Base-by-base conservation (phyloP, 805 yeast genomes). In the Candida rishiriensis region DNA sequence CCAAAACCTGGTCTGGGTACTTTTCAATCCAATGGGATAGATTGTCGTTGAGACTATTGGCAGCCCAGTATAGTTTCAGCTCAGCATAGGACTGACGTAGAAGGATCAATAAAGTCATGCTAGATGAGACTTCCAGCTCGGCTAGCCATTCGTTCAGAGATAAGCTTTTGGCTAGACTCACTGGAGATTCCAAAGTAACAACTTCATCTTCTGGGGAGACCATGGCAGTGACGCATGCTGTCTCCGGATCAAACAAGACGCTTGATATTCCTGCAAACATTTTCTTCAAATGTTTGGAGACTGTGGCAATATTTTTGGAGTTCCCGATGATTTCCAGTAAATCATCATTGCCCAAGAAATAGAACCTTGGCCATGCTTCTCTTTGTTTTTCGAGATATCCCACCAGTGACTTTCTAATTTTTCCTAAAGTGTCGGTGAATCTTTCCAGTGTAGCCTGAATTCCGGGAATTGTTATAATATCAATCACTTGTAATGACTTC, bases 261-360 rank as follows among this genome's bases (percentile, higher is more conserved):
- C 67, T 55, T 0, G 72, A 51, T 3, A 88, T 66, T 2, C 91
- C 95, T 4, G 79, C 61, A 59, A 85, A 89, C 82, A 89, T 75
- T 55, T 85, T 86, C 38, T 70, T 69, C 40, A 89, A 63, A 55
- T 84, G 89, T 38, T 70, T 73, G 14, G 81, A 79, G 3, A 83
- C 68, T 7, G 70, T 51, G 2, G 38, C 35, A 2, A 78, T 53
- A 50, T 81, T 75, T 5, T 59, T 64, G 0, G 79, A 66, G 41
- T 82, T 75, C 2, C 97, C 96, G 31, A 91, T 75, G 34, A 91
- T 75, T 48, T 88, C 95, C 30, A 91, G 66, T 29, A 91, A 64
- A 59, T 91, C 97, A 47, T 89, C 96, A 59, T 91, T 91, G 6
- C 97, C 97, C 26, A 91, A 66, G 57, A 91, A 90, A 55, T 83